A percentile compares a stretch with the other conserved stretches of the same genome.
Conservation (phyloP, 2,329 filamentous ascomycete genomes). For the Ceratocystis lukuohia region DNA sequence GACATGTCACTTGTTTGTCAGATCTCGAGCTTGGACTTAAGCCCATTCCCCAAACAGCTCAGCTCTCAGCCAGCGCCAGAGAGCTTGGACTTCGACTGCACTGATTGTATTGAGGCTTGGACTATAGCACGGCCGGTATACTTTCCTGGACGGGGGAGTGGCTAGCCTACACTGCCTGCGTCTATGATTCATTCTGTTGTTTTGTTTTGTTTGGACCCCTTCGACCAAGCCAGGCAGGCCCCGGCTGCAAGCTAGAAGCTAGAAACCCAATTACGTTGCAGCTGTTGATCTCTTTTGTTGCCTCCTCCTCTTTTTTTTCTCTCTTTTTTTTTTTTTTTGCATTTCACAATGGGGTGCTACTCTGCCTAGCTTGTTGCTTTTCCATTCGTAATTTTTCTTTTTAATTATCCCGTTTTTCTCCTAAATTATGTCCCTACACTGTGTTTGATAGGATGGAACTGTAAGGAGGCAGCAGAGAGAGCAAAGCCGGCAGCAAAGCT, state of each 20-base stretch:
- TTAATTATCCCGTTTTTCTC: neutral
- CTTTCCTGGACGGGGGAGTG: neutral
- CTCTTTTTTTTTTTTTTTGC: neutral
- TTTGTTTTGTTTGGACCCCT: slow-evolving; percentile 6
- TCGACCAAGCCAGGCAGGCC: neutral
- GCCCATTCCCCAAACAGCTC: neutral
- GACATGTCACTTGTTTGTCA: slow-evolving; percentile 9
- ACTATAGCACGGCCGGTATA: slow-evolving; percentile 2
- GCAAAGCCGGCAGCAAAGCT: neutral
- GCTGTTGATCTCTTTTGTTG: neutral
- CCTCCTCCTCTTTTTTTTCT: neutral
- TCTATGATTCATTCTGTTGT: neutral
- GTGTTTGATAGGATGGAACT: neutral
- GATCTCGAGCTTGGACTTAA: neutral
- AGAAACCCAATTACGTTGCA: neutral
- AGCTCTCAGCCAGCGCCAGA: neutral
- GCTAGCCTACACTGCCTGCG: no score
- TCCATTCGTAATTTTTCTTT: neutral
- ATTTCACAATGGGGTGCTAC: neutral
- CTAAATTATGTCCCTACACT: neutral
- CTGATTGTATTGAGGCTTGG: slow-evolving; percentile 1
- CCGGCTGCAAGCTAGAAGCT: neutral
- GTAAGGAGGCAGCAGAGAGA: neutral
- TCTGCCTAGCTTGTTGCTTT: neutral
- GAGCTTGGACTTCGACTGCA: slow-evolving; percentile 1